Percentiles rank a stretch among this genome's conserved stretches.
Evolutionary conservation across 306 rosid genomes (phyloP).

Genomic region (Acacia crassicarpa): DNA sequence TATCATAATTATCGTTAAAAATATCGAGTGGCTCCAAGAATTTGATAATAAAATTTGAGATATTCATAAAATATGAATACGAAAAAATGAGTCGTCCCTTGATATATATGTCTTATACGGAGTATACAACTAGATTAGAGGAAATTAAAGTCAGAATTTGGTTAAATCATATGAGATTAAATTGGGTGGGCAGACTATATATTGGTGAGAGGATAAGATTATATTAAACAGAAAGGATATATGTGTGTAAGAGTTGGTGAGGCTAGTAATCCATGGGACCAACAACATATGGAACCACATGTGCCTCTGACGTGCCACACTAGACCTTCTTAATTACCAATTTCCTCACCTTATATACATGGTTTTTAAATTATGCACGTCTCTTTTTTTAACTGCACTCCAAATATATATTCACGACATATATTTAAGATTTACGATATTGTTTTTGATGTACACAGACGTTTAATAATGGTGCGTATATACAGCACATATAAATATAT

Average conservation of each 20-base stretch:
- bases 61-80: neutral
- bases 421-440: neutral
- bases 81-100: neutral
- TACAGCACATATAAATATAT: neutral
- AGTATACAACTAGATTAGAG: neutral
- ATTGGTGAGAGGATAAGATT: constrained; percentile 17
- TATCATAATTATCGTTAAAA: no score
- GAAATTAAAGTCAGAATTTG: neutral
- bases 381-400: neutral
- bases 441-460: no score
- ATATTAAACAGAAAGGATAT: neutral
- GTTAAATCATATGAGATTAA: neutral
- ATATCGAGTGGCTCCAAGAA: no score
- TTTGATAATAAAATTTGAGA: neutral
- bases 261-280: constrained; percentile 25
- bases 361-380: neutral
- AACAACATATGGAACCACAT: constrained; percentile 34
- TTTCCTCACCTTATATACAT: neutral
- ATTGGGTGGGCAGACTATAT: constrained; percentile 13
- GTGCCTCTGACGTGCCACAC: constrained; percentile 32
- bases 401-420: neutral
- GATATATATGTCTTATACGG: no score
- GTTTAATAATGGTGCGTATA: neutral
- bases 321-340: neutral
- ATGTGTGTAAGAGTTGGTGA: neutral